These are phyloP conservation scores for Penicillium sp. DNA, from an alignment of 2,329 filamentous ascomycete species.

Conservation along the genomic window DNA sequence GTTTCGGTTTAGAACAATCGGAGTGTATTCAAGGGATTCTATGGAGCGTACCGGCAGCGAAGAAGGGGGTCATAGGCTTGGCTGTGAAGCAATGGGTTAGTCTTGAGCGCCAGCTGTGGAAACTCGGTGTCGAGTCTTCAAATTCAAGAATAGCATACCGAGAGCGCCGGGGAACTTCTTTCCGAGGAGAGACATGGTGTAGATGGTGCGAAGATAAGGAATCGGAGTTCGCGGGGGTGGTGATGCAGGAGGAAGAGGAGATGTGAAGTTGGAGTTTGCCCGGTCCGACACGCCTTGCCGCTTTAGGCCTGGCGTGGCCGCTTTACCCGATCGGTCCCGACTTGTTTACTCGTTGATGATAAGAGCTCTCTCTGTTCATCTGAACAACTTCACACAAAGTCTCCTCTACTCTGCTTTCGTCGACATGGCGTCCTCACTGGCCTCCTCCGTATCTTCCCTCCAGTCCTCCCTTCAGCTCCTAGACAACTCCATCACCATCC, in stretches of 20 bases:
- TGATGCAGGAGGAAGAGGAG: constrained; percentile 33
- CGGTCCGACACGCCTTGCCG: constrained; percentile 29
- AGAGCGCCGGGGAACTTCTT: constrained; percentile 82
- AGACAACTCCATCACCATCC: constrained; percentile 62
- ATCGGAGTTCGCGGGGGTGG: constrained; percentile 27
- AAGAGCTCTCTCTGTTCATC: background rate
- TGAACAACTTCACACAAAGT: background rate
- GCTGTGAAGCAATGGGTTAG: constrained; percentile 56
- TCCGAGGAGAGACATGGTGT: constrained; percentile 74
- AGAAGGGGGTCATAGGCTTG: constrained; percentile 90
- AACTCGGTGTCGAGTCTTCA: background rate
- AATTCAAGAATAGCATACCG: constrained; percentile 57
- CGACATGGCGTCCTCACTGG: constrained; percentile 50
- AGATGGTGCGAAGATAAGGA: constrained; percentile 31
- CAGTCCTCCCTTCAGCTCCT: constrained; percentile 62
- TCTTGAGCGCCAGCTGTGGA: constrained; percentile 10
- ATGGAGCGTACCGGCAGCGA: constrained; percentile 76
- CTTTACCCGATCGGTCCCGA: constrained; percentile 31
- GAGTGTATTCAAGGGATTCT: background rate
- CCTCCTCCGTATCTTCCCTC: constrained; percentile 61
- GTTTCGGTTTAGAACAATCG: background rate
- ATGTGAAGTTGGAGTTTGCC: constrained; percentile 41
- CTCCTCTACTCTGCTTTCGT: background rate
- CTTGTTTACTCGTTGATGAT: constrained; percentile 22
- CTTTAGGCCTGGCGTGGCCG: constrained; percentile 29